A percentile compares a stretch with the other conserved stretches of the same genome.
These are phyloP conservation scores for Trypanosoma conorhini DNA, from an alignment of 208 protist genomes.

Conservation along the genomic window DNA sequence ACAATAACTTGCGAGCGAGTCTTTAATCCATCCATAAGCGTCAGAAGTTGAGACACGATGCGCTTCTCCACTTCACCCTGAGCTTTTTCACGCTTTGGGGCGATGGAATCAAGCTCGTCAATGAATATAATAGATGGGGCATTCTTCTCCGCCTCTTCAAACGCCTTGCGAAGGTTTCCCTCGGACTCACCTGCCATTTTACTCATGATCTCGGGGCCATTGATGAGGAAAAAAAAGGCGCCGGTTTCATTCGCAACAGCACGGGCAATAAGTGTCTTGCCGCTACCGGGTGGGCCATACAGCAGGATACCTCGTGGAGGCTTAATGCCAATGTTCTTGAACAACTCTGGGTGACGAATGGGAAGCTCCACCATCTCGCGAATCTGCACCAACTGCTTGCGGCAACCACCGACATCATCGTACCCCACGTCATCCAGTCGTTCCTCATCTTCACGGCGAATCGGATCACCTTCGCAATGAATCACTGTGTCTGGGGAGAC, in stretches of 20 bases:
- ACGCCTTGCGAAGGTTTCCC: constrained; percentile 99
- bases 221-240: constrained; percentile 99
- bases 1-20: constrained; percentile 98
- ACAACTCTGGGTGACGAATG: constrained; percentile 98
- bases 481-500: constrained; percentile 99
- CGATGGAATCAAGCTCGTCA: constrained; percentile 99
- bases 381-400: constrained; percentile 99
- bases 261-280: constrained; percentile 99
- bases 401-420: constrained; percentile 99
- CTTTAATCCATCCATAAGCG: constrained; percentile 99
- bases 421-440: constrained; percentile 95
- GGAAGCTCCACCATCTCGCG: constrained; percentile 99
- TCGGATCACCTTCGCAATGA: constrained; percentile 99
- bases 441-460: constrained; percentile 99
- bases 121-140: constrained; percentile 99
- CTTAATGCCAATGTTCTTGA: constrained; percentile 99
- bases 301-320: constrained; percentile 97
- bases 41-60: constrained; percentile 99
- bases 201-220: constrained; percentile 99
- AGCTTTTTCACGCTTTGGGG: constrained; percentile 99
- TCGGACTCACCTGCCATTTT: constrained; percentile 99
- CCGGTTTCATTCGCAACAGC: constrained; percentile 99
- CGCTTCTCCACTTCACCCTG: constrained; percentile 99
- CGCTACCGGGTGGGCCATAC: constrained; percentile 99
- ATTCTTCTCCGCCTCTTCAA: constrained; percentile 99